Conservation (phyloP, 805 yeast genomes). For the Ogataea nitratoaversa region DNA sequence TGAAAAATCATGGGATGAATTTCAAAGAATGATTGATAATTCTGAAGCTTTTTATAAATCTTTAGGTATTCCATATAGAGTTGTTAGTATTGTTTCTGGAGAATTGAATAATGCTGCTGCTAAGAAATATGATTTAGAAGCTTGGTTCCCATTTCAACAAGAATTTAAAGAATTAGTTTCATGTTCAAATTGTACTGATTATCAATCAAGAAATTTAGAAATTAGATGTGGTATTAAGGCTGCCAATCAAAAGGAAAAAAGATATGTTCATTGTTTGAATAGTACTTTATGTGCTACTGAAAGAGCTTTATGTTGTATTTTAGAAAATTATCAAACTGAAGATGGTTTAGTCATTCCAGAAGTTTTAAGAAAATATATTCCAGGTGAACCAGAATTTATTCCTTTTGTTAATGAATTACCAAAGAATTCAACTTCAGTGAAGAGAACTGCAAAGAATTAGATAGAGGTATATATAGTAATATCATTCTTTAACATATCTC, state of each 20-base stretch:
- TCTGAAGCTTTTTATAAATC: slow-evolving; percentile 93
- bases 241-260: slow-evolving; percentile 91
- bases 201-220: slow-evolving; percentile 97
- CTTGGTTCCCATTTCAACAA: slow-evolving; percentile 99
- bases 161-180: slow-evolving; percentile 98
- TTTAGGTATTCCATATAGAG: slow-evolving; percentile 90
- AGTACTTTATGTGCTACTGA: slow-evolving; percentile 97
- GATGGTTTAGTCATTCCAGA: slow-evolving; percentile 93
- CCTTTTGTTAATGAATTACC: slow-evolving; percentile 90
- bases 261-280: slow-evolving; percentile 97
- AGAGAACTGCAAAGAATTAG: slow-evolving; percentile 32
- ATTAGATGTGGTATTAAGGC: slow-evolving; percentile 98
- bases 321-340: slow-evolving; percentile 97
- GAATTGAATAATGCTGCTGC: slow-evolving; percentile 99
- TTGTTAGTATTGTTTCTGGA: slow-evolving; percentile 97
- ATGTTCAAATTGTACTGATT: slow-evolving; percentile 98
- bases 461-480: no score
- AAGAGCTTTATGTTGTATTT: slow-evolving; percentile 94
- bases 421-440: slow-evolving; percentile 84
- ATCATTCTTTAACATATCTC: no score
- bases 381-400: slow-evolving; percentile 97
- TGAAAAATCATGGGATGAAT: slow-evolving; percentile 96
- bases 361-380: slow-evolving; percentile 92
- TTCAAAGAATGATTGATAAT: slow-evolving; percentile 87
- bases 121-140: slow-evolving; percentile 97